A percentile compares a stretch with the other conserved stretches of the same genome.
Evolutionary conservation across 2,329 filamentous ascomycete species (phyloP).

Genomic region (Incumbomyces delicatus): DNA sequence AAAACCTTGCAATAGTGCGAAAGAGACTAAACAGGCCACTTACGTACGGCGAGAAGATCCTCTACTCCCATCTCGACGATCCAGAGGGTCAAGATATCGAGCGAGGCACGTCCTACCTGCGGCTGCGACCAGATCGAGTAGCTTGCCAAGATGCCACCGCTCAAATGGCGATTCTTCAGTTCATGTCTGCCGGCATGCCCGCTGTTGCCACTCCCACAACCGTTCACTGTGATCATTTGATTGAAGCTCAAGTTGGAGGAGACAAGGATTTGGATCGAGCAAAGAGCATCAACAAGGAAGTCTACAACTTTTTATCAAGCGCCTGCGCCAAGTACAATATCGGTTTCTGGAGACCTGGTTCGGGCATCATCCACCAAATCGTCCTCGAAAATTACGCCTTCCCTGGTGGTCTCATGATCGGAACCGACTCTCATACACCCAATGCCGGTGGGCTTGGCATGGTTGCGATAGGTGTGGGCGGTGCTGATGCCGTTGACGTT

Average conservation of each 20-base stretch:
- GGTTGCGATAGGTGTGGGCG: constrained; percentile 90
- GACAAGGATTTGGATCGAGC: constrained; percentile 88
- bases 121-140: constrained; percentile 91
- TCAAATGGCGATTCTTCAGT: constrained; percentile 99
- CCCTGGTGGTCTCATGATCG: constrained; percentile 94
- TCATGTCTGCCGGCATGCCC: constrained; percentile 98
- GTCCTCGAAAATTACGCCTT: constrained; percentile 98
- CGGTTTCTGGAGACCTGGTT: constrained; percentile 97
- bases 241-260: constrained; percentile 91
- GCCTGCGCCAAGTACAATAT: constrained; percentile 99
- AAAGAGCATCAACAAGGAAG: constrained; percentile 93
- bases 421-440: constrained; percentile 95
- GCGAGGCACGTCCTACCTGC: constrained; percentile 91
- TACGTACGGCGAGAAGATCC: constrained; percentile 94
- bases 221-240: constrained; percentile 98
- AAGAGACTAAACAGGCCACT: constrained; percentile 82
- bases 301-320: constrained; percentile 91
- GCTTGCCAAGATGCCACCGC: constrained; percentile 99
- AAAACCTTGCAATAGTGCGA: constrained; percentile 89
- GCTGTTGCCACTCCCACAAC: constrained; percentile 88
- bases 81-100: constrained; percentile 93
- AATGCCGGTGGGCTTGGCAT: constrained; percentile 90
- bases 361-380: constrained; percentile 99
- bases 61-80: constrained; percentile 97
- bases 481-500: constrained; percentile 96